Conservation (phyloP, 2,329 filamentous ascomycete species). For the Lecanicillium sp. region DNA sequence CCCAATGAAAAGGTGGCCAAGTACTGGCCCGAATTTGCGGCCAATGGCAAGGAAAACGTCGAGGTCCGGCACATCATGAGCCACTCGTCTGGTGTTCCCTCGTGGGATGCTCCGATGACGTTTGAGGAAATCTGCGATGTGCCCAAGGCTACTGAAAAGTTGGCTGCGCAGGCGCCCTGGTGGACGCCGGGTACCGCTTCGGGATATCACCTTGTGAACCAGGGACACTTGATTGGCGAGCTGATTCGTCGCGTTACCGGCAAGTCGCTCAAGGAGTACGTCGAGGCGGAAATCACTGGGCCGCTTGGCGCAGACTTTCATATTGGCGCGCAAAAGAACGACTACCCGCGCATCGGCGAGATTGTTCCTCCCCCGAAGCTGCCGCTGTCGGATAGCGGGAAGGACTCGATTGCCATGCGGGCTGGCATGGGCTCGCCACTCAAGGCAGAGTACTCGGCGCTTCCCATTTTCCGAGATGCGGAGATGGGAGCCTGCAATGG, state of each 20-base stretch:
- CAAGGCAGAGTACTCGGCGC: conserved; percentile 13
- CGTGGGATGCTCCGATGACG: conserved; percentile 22
- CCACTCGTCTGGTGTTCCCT: conserved; percentile 29
- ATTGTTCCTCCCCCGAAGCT: conserved; percentile 17
- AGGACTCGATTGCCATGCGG: conserved; percentile 20
- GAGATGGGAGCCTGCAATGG: conserved; percentile 37
- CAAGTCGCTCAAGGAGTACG: conserved; percentile 32
- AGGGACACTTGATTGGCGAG: conserved; percentile 35
- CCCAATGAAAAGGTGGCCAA: conserved; percentile 27
- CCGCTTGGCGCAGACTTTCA: conserved; percentile 39
- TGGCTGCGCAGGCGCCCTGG: conserved; percentile 33
- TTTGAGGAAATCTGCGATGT: conserved; percentile 25
- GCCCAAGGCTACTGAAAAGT: conserved; percentile 18
- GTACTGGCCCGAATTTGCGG: conserved; percentile 39
- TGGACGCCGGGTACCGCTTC: conserved; percentile 35
- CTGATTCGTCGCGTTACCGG: conserved; percentile 32
- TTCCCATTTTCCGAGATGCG: conserved; percentile 24
- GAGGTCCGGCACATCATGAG: conserved; percentile 31
- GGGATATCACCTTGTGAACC: conserved; percentile 32
- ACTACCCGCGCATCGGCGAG: conserved; percentile 31
- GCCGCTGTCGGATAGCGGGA: conserved; percentile 10
- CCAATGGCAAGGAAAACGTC: conserved; percentile 31
- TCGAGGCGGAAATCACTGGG: conserved; percentile 23
- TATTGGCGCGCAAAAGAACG: conserved; percentile 31
- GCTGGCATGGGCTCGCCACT: conserved; percentile 18